These are phyloP conservation scores for Colletotrichum orchidophilum DNA, from an alignment of 2,329 filamentous ascomycete species.

Conservation along the genomic window DNA sequence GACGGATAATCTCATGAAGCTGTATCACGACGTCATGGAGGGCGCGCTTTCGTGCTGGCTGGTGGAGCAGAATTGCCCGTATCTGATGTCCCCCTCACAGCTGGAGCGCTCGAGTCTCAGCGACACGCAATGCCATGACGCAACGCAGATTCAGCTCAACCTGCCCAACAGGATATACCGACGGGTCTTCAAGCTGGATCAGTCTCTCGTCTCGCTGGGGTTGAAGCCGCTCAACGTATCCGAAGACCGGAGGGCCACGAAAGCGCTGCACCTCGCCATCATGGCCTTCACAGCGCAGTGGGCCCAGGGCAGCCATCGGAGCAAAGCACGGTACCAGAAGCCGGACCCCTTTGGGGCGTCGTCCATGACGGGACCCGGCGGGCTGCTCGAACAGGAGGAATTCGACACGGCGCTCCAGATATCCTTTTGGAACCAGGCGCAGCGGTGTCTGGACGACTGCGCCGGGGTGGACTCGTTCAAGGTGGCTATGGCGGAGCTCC, in stretches of 20 bases:
- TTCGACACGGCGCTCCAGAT: conserved; percentile 50
- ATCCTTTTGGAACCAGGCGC: conserved; percentile 50
- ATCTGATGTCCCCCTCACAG: conserved; percentile 35
- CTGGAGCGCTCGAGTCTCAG: neutral
- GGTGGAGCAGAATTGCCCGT: conserved; percentile 62
- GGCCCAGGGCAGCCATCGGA: conserved; percentile 48
- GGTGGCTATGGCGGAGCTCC: conserved; percentile 48
- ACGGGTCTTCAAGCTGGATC: conserved; percentile 58
- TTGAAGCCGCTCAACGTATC: conserved; percentile 50
- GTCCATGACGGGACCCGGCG: conserved; percentile 36
- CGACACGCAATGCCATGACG: conserved; percentile 45
- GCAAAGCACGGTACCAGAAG: neutral
- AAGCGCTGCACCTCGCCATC: conserved; percentile 57
- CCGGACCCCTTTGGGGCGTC: conserved; percentile 25
- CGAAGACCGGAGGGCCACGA: conserved; percentile 54
- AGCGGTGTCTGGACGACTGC: conserved; percentile 46
- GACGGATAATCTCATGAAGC: conserved; percentile 53
- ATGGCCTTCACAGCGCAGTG: conserved; percentile 64
- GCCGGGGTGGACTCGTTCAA: conserved; percentile 48
- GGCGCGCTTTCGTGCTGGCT: conserved; percentile 64
- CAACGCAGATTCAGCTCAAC: conserved; percentile 42
- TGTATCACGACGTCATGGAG: conserved; percentile 65
- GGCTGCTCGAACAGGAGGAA: no score
- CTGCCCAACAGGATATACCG: conserved; percentile 52
- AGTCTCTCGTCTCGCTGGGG: conserved; percentile 49